Base-by-base conservation (phyloP, 768 basidiomycete genomes). In the Pleurotus platypus region DNA sequence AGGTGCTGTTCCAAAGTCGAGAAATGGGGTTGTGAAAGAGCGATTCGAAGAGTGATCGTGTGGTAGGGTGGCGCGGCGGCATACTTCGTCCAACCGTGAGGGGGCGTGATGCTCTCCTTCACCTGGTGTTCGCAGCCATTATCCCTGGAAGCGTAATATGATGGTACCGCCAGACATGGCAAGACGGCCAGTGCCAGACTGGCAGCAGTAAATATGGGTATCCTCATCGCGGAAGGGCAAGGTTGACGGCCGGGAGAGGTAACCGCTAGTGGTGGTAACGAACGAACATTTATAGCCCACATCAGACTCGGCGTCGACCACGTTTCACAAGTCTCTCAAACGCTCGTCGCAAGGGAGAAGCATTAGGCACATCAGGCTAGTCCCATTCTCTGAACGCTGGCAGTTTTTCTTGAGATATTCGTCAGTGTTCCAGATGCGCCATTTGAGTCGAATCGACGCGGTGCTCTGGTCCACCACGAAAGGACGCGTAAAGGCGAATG, bases 11-110 rank as follows among this genome's bases (percentile, higher is more conserved):
- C 82, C 55, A 86, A 65, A 22, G 68, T 64, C 40, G 66, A 61
- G 61, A 84, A 84, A 62, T 81, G 73, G 20, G 75, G 75, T 60
- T 83, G 83, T 7, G 75, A 76, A 24, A 87, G 76, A 18, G 75
- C 85, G 46, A 87, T 82, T 57, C 80, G 84, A 62, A 87, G 78
- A 40, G 72, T 67, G 43, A 88, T 74, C n/a, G 64, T 66, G 61
- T 81, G 75, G 58, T 77, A 69, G 1, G 76, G 59, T 8, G 78
- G 71, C 18, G 85, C 76, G 30, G 70, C 66, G 39, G 73, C 70
- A 1, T 72, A 63, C 55, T 70, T 67, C 24, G 67, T 55, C 85
- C 85, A 87, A 9, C 78, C 79, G 26, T 47, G 70, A 58, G 82
- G 82, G 13, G 72, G 64, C n/a, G 64, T 3, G 53, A 82, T 70